Base-by-base conservation (phyloP, 768 basidiomycete genomes). In the Termitomyces titanicus region DNA sequence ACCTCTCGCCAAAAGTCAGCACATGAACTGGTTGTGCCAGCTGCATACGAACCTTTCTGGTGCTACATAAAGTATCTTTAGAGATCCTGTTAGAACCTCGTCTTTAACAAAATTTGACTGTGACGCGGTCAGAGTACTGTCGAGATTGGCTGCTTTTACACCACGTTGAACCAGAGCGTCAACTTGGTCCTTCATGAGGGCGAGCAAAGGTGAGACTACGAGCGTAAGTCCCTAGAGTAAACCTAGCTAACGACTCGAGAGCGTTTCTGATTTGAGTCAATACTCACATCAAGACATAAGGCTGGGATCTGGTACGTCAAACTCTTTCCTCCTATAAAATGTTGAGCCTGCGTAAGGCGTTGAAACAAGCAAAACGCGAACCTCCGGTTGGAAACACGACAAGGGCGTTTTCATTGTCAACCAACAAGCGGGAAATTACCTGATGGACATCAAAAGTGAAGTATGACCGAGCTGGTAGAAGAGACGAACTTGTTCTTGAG, bases 301-400 rank as follows among this genome's bases (percentile, higher is more conserved):
- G 59, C 59, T n/a, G 59, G 59, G 22, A 60, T 40, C 47, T 60
- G 59, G 39, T 60, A 60, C 7, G 59, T 57, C 15, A 60, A 25
- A 47, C 59, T 61, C 48, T 61, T 61, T n/a, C 60, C 60, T 10
- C 60, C n/a, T 71, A 56, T 10, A 75, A 57, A 62, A 78, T 75
- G 25, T 37, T 20, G 39, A 27, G 37, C 2, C 24, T 27, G 17
- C 22, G n/a, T 15, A 11, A 46, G 39, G 42, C 25, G 31, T 37
- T 34, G 20, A 20, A 10, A 18, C 17, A 53, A 40, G 20, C 24
- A 22, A 5, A 18, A 44, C 42, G 20, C 49, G 40, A 39, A 60
- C 59, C 59, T 57, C 59, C 59, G 12, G 59, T 60, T 13, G 59
- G 59, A 49, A 60, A 60, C 33, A 60, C 51, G 13, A 60, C 59